Evolutionary conservation across 257 asterid species (phyloP).

Genomic region (Anisodus tanguticus): DNA sequence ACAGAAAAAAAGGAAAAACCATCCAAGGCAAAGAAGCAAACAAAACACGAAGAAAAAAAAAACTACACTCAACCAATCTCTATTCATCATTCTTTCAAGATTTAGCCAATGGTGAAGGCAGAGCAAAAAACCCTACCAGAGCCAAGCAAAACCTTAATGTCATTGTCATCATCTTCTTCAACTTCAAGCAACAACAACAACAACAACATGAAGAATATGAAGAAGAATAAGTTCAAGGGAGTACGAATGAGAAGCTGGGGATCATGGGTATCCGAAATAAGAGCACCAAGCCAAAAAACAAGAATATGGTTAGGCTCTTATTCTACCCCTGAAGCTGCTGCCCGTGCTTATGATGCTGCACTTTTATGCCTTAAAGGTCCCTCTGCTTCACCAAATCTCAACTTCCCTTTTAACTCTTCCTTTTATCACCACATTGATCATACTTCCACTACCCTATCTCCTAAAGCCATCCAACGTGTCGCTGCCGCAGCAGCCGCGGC

Average conservation of each 20-base stretch:
- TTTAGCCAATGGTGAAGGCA: conserved; percentile 59
- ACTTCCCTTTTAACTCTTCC: conserved; percentile 56
- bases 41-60: background rate
- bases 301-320: conserved; percentile 96
- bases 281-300: conserved; percentile 94
- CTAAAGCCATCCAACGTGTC: conserved; percentile 74
- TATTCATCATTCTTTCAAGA: background rate
- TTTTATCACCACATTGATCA: background rate
- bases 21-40: background rate
- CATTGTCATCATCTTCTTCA: conserved; percentile 34
- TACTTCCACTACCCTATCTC: conserved; percentile 46
- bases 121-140: conserved; percentile 42
- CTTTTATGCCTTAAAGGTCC: conserved; percentile 78
- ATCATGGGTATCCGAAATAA: conserved; percentile 84
- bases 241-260: conserved; percentile 99
- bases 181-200: conserved; percentile 32
- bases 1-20: background rate
- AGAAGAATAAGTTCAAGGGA: conserved; percentile 84
- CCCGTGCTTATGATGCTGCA: conserved; percentile 96
- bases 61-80: background rate
- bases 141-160: background rate
- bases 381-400: conserved; percentile 64
- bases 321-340: conserved; percentile 93
- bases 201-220: conserved; percentile 9
- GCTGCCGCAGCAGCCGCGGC: conserved; percentile 63